Percentiles rank a stretch among this genome's conserved stretches.
Conservation (phyloP, 306 rosid species). For the Acacia crassicarpa region DNA sequence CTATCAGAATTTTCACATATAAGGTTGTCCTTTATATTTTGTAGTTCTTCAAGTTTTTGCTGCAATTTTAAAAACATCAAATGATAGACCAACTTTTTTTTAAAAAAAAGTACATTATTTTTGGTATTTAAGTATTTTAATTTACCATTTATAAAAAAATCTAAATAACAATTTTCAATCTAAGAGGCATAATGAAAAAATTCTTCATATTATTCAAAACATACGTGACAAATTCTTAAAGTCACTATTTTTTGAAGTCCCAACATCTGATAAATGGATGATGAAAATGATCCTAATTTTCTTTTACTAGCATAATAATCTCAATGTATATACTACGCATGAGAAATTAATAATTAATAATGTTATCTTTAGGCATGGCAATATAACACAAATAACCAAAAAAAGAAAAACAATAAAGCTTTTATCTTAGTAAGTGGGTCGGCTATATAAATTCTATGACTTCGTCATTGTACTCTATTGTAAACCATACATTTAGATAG, state of each 20-base stretch:
- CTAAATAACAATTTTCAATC: neutral
- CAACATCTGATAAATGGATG: neutral
- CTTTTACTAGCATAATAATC: too few relatives aligned
- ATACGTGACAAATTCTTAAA: neutral
- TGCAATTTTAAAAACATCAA: neutral
- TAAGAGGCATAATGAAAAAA: neutral
- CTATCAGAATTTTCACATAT: neutral
- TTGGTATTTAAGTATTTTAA: neutral
- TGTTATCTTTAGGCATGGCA: too few relatives aligned
- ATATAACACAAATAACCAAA: too few relatives aligned
- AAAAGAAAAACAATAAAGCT: too few relatives aligned
- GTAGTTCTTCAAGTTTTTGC: neutral
- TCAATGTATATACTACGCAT: too few relatives aligned
- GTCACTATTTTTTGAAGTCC: neutral
- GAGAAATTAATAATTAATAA: too few relatives aligned
- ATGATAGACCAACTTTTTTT: neutral
- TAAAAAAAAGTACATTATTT: neutral
- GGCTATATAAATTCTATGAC: too few relatives aligned
- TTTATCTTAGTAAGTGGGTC: too few relatives aligned
- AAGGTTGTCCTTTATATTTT: neutral
- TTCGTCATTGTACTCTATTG: too few relatives aligned
- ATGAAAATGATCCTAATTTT: too few relatives aligned
- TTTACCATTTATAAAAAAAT: neutral
- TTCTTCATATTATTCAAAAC: neutral
- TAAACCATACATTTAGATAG: too few relatives aligned